phyloP scores from a whole-genome alignment of 2,329 filamentous ascomycete species.

The Colletotrichum chrysophilum region DNA sequence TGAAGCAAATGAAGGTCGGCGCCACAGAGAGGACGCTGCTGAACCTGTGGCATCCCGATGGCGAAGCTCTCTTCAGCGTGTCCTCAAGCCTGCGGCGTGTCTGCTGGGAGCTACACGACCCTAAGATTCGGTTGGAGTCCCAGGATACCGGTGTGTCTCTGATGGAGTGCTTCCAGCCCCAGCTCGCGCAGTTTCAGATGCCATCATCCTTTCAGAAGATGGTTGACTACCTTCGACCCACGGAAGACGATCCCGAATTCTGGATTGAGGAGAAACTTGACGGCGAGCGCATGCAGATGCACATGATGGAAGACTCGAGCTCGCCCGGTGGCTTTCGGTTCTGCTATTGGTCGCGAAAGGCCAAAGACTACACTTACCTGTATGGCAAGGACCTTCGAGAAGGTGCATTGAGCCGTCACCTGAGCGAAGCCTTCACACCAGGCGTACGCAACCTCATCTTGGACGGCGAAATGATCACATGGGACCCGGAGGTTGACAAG shows the following conservation, averaged over 20 bases:
- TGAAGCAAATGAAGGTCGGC: slow-evolving; percentile 76
- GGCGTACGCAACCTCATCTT: slow-evolving; percentile 87
- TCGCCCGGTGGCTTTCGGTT: slow-evolving; percentile 76
- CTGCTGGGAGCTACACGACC: slow-evolving; percentile 91
- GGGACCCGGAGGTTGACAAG: slow-evolving; percentile 86
- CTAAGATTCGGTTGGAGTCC: slow-evolving; percentile 72
- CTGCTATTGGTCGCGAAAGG: slow-evolving; percentile 92
- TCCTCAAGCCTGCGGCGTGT: slow-evolving; percentile 89
- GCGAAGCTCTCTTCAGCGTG: slow-evolving; percentile 81
- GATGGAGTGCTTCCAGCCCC: slow-evolving; percentile 97
- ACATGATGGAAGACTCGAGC: slow-evolving; percentile 77
- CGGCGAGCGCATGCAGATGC: slow-evolving; percentile 95
- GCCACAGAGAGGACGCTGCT: slow-evolving; percentile 91
- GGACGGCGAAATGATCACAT: slow-evolving; percentile 98
- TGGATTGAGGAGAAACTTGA: slow-evolving; percentile 99
- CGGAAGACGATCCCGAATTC: slow-evolving; percentile 76
- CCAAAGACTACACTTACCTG: slow-evolving; percentile 94
- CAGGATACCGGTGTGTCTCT: slow-evolving; percentile 77
- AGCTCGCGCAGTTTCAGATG: slow-evolving; percentile 91
- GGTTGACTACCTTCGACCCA: slow-evolving; percentile 69
- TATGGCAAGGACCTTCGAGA: slow-evolving; percentile 83
- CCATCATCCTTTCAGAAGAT: slow-evolving; percentile 78
- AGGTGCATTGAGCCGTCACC: slow-evolving; percentile 81
- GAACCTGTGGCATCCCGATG: slow-evolving; percentile 81
- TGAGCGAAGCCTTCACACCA: slow-evolving; percentile 77